phyloP scores from a whole-genome alignment of 2,329 filamentous ascomycete genomes.

The Pyricularia sp. region DNA sequence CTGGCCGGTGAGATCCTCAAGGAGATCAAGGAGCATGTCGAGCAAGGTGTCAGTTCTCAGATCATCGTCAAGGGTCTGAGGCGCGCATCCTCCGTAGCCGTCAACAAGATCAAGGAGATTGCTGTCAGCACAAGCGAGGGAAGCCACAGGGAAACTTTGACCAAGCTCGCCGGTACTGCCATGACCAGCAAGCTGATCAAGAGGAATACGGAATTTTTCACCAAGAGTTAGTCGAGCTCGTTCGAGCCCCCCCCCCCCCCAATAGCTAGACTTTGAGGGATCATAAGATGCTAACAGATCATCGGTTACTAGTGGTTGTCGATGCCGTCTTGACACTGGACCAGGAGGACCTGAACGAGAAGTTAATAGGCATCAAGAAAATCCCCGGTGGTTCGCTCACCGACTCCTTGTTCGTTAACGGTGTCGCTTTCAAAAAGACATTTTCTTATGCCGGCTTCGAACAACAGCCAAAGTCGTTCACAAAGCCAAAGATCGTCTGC shows the following conservation, averaged over 20 bases:
- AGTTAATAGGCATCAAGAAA: conserved; percentile 97
- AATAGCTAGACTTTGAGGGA: background rate
- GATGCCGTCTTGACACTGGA: conserved; percentile 92
- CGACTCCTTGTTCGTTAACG: conserved; percentile 93
- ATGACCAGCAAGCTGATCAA: conserved; percentile 99
- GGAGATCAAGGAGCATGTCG: conserved; percentile 91
- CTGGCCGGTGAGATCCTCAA: conserved; percentile 96
- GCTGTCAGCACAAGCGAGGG: conserved; percentile 74
- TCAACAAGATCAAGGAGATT: conserved; percentile 99
- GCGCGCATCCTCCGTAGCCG: conserved; percentile 78
- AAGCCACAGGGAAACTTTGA: conserved; percentile 78
- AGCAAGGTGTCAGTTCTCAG: conserved; percentile 94
- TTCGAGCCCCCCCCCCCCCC: conserved; percentile 8
- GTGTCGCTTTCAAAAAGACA: conserved; percentile 99
- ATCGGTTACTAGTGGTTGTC: conserved; percentile 69
- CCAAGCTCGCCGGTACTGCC: conserved; percentile 84
- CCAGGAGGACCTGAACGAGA: conserved; percentile 95
- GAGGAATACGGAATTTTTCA: conserved; percentile 94
- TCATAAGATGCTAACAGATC: conserved; percentile 12
- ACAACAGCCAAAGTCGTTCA: conserved; percentile 95
- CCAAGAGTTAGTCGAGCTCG: conserved; percentile 61
- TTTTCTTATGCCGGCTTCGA: conserved; percentile 99
- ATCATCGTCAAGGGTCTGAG: conserved; percentile 94
- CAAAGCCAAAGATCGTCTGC: conserved; percentile 91
- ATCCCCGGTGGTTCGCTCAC: conserved; percentile 93